Conservation (phyloP, 2,329 filamentous ascomycete species). For the Hypoxylon sp. region DNA sequence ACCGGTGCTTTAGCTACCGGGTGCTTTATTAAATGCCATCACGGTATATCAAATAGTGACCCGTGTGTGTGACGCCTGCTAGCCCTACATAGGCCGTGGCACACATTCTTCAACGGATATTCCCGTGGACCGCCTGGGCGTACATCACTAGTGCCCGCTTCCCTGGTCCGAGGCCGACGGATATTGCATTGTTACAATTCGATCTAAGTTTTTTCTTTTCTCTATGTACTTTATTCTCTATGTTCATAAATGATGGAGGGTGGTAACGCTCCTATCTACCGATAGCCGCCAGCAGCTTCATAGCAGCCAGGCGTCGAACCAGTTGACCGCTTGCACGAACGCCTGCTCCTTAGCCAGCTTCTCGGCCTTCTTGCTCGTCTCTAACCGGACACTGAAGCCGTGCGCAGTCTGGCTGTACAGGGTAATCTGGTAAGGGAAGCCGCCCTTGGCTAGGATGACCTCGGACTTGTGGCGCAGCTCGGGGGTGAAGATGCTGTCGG, state of each 20-base stretch:
- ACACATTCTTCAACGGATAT: background rate
- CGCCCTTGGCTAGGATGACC: conserved; percentile 61
- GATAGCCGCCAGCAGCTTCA: background rate
- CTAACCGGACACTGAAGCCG: conserved; percentile 75
- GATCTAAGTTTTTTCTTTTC: background rate
- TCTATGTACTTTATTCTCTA: background rate
- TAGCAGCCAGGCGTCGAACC: conserved; percentile 63
- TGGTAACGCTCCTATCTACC: no score
- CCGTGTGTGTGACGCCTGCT: background rate
- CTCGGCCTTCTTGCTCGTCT: conserved; percentile 61
- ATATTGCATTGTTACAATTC: background rate
- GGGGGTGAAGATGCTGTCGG: conserved; percentile 67
- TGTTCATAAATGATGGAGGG: no score
- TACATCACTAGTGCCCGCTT: background rate
- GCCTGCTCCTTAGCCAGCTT: conserved; percentile 80
- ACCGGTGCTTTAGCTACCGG: no score
- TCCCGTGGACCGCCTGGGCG: background rate
- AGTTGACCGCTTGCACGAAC: conserved; percentile 74
- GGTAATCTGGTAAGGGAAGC: conserved; percentile 73
- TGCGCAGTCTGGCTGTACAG: conserved; percentile 74
- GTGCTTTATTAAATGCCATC: background rate
- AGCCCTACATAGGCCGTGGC: background rate
- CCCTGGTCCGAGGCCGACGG: background rate
- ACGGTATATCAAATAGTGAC: background rate
- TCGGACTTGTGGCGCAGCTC: conserved; percentile 69